A percentile compares a stretch with the other conserved stretches of the same genome.
phyloP scores from a whole-genome alignment of 2,329 filamentous ascomycete genomes.

The Phialemonium atrogriseum region DNA sequence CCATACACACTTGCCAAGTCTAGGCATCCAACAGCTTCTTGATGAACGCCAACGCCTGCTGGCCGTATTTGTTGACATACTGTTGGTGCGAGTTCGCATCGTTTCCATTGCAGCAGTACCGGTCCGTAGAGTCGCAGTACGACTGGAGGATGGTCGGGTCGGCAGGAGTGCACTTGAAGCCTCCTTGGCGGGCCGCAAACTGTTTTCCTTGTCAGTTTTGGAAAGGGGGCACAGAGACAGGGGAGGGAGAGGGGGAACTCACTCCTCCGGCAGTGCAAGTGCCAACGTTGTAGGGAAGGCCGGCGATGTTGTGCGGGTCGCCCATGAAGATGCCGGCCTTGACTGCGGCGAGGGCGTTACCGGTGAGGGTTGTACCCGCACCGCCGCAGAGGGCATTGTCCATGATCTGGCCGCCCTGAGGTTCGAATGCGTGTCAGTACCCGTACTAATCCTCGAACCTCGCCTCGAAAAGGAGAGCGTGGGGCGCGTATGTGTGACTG shows the following conservation, averaged over 20 bases:
- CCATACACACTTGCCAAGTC: no score
- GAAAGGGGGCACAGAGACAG: neutral
- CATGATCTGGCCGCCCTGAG: slow-evolving; percentile 53
- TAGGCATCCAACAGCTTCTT: slow-evolving; percentile 23
- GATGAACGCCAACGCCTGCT: slow-evolving; percentile 46
- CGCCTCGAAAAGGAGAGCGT: no score
- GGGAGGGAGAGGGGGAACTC: slow-evolving; percentile 24
- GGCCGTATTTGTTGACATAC: slow-evolving; percentile 48
- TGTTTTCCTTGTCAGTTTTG: slow-evolving; percentile 14
- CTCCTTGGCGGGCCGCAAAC: slow-evolving; percentile 47
- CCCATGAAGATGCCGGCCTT: slow-evolving; percentile 58
- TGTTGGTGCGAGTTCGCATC: slow-evolving; percentile 45
- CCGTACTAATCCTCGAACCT: neutral
- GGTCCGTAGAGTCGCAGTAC: slow-evolving; percentile 52
- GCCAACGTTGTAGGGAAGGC: slow-evolving; percentile 52
- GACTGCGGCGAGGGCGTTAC: slow-evolving; percentile 41
- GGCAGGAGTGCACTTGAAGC: slow-evolving; percentile 44
- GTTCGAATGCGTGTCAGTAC: slow-evolving; percentile 2
- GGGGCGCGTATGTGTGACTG: no score
- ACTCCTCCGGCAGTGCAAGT: slow-evolving; percentile 51
- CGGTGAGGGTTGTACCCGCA: slow-evolving; percentile 20
- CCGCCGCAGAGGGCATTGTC: slow-evolving; percentile 55
- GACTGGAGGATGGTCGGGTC: slow-evolving; percentile 40
- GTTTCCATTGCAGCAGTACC: slow-evolving; percentile 54
- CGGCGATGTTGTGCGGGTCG: slow-evolving; percentile 45